Percentiles rank a stretch among this genome's conserved stretches.
Evolutionary conservation across 306 rosid genomes (phyloP).

Genomic region (Quercus variabilis): DNA sequence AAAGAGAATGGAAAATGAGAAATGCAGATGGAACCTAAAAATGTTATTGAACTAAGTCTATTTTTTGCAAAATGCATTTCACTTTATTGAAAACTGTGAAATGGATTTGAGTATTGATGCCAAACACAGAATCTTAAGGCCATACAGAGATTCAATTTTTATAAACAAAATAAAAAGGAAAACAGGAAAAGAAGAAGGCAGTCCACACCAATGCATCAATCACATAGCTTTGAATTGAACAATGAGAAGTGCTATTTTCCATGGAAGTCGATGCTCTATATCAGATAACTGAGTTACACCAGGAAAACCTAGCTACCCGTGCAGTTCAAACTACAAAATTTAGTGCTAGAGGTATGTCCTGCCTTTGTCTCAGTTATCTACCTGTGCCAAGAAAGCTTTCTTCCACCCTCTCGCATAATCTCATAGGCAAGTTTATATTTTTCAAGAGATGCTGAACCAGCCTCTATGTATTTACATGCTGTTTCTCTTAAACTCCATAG

Average conservation of each 20-base stretch:
- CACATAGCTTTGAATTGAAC: conserved; percentile 14
- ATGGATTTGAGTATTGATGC: too few relatives aligned
- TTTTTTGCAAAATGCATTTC: too few relatives aligned
- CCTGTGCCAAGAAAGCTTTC: conserved; percentile 84
- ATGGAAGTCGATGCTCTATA: conserved; percentile 20
- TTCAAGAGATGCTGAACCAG: conserved; percentile 81
- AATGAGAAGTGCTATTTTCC: conserved; percentile 15
- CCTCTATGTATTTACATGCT: conserved; percentile 83
- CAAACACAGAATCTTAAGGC: neutral
- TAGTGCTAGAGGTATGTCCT: conserved; percentile 28
- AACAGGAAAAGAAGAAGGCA: neutral
- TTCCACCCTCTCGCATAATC: conserved; percentile 87
- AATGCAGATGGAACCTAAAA: too few relatives aligned
- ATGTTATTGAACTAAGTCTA: too few relatives aligned
- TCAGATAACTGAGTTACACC: conserved; percentile 25
- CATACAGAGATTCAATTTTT: neutral
- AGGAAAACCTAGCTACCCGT: conserved; percentile 9
- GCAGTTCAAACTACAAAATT: conserved; percentile 32
- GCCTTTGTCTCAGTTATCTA: conserved; percentile 25
- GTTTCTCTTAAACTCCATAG: conserved; percentile 95
- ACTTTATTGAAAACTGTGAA: too few relatives aligned
- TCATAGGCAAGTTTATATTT: conserved; percentile 89
- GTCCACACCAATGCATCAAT: conserved; percentile 8
- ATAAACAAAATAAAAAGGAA: neutral
- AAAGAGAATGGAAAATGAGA: too few relatives aligned